Evolutionary conservation across 495 filamentous ascomycete genomes (phyloP).

Genomic region (Hypoxylon trugodes): DNA sequence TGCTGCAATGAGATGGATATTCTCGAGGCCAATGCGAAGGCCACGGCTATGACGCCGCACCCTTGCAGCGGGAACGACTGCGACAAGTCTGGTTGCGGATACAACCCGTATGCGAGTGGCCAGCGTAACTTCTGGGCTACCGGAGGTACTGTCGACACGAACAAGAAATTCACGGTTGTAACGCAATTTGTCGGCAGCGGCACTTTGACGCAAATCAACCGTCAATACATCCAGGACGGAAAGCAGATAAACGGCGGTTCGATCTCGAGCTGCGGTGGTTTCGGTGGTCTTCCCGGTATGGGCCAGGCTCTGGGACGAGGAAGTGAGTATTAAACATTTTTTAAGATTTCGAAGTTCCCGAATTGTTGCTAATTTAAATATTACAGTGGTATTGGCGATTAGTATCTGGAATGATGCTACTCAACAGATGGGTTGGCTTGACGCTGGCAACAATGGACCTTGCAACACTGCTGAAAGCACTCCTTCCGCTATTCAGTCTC

Average conservation of each 20-base stretch:
- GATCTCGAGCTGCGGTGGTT: slow-evolving; percentile 20
- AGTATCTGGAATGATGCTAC: slow-evolving; percentile 42
- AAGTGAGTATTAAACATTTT: slow-evolving; percentile 42
- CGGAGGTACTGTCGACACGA: slow-evolving; percentile 61
- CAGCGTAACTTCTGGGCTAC: slow-evolving; percentile 60
- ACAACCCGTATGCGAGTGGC: slow-evolving; percentile 65
- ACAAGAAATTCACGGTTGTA: slow-evolving; percentile 62
- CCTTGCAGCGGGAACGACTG: slow-evolving; percentile 56
- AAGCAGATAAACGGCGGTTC: slow-evolving; percentile 35
- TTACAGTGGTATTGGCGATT: slow-evolving; percentile 39
- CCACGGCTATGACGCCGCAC: slow-evolving; percentile 61
- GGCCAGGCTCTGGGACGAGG: slow-evolving; percentile 40
- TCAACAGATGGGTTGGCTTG: slow-evolving; percentile 43
- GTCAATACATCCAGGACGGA: slow-evolving; percentile 64
- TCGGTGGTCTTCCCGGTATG: slow-evolving; percentile 38
- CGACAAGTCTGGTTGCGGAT: slow-evolving; percentile 66
- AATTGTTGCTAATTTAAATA: slow-evolving; percentile 50
- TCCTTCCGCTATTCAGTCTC: slow-evolving; percentile 54
- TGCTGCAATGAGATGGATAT: slow-evolving; percentile 64
- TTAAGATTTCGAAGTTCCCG: slow-evolving; percentile 59
- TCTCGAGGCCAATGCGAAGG: slow-evolving; percentile 62
- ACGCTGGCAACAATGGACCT: slow-evolving; percentile 56
- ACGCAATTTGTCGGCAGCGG: slow-evolving; percentile 65
- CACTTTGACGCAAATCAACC: slow-evolving; percentile 60
- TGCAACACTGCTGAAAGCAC: slow-evolving; percentile 57